Evolutionary conservation across 192 early-diverging fungal genomes (phyloP), one percentile per base, ranked within the genome.

Genomic region (Coemansia sp.): DNA sequence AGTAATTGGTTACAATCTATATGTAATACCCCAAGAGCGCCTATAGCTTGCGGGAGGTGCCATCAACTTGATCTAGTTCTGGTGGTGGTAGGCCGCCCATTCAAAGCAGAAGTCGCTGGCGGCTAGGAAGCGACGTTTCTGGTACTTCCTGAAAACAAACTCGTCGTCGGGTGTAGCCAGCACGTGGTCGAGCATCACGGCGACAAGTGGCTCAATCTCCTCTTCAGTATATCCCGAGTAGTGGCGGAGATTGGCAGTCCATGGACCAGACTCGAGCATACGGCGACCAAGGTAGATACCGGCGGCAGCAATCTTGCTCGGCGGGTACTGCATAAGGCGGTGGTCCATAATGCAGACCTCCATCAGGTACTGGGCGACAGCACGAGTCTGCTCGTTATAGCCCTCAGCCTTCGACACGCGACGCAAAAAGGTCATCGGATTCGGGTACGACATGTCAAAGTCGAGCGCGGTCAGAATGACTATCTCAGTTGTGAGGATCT

Each of bases 401-500:
- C 90, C 74, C 70, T 97, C 96, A 29, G 92, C 93, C 83, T 95
- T 97, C 58, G 89, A 92, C 66, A 88, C 88, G 12, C 96, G 90
- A 27, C 97, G 89, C 65, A 98, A 77, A 78, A 99, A 99, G 63
- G 91, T 93, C 86, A 98, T 85, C 20, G 95, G 93, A 67, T 87
- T 93, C 0, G 97, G 95, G 64, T 94, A 96, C 44, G 90, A 90
- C 47, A 99, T 73, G 66, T 92, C 86, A 78, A 96, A 99, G 62
- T 92, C 90, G 18, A 99, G 85, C 7, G 92, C 90, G 63, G 90
- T 88, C 20, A 98, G 88, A 66, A 99, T 87, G 73, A 94, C 97
- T 7, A 94, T 90, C 78, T 99, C 97, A 44, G 97, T 95, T 31
- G 88, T 87, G 62, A 95, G 74, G 43, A 99, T 89, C 84, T 99